Conservation (phyloP, 176 grass and related monocot species). For the Guadua angustifolia region DNA sequence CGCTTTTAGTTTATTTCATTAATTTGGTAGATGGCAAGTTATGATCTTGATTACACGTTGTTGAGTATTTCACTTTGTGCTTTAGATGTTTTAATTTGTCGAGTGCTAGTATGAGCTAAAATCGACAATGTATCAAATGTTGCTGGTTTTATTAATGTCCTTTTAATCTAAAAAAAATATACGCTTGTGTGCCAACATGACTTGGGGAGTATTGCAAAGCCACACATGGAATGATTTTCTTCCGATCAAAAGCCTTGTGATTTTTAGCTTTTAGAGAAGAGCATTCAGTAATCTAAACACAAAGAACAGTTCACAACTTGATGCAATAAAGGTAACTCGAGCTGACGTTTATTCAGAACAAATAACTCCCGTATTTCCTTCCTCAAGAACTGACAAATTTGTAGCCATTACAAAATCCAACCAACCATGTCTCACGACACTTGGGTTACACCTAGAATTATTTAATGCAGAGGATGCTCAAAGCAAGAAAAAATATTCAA, state of each 20-base stretch:
- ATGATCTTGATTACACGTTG: too few species aligned
- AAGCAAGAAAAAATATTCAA: constrained; percentile 28
- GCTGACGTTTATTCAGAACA: not conserved
- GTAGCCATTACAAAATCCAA: not conserved
- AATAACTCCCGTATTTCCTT: constrained; percentile 24
- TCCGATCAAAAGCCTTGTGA: constrained; percentile 6
- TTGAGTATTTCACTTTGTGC: too few species aligned
- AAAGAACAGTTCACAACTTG: not conserved
- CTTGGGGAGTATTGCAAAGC: not conserved
- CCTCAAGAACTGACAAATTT: constrained; percentile 41
- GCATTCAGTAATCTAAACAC: not conserved
- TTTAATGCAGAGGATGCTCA: constrained; percentile 28
- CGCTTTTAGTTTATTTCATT: too few species aligned
- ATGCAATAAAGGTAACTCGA: not conserved
- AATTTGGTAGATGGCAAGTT: too few species aligned
- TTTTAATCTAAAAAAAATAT: not conserved
- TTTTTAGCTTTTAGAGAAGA: not conserved
- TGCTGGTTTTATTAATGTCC: too few species aligned
- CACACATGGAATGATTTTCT: not conserved
- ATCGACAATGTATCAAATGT: too few species aligned
- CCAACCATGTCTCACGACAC: not conserved
- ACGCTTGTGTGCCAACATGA: not conserved
- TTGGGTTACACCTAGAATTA: constrained; percentile 7
- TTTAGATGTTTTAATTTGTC: too few species aligned
- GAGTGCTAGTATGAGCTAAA: too few species aligned